Evolutionary conservation across 2,329 filamentous ascomycete genomes (phyloP).

Genomic region (Rutstroemia sp.): DNA sequence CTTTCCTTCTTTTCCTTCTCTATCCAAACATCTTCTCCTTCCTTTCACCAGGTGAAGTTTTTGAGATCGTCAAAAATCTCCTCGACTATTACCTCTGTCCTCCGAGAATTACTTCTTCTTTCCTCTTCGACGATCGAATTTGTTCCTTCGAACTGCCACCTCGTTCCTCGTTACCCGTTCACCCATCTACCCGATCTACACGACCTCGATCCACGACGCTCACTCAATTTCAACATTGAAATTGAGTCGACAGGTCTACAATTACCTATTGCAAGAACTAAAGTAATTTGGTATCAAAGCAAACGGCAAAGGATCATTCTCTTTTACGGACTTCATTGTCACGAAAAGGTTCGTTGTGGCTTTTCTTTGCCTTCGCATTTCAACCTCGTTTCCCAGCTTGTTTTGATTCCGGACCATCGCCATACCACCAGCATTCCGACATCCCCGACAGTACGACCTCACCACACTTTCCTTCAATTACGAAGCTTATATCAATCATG

Average conservation of each 20-base stretch:
- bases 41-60: not conserved
- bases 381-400: not conserved
- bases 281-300: not conserved
- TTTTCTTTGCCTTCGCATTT: not conserved
- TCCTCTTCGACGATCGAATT: not conserved
- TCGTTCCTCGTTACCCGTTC: no score
- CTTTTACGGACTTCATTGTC: slow-evolving; percentile 5
- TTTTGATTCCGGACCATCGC: not conserved
- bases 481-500: not conserved
- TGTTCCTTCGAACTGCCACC: no score
- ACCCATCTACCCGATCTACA: no score
- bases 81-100: not conserved
- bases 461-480: not conserved
- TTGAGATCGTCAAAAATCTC: not conserved
- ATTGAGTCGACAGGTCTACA: not conserved
- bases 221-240: not conserved
- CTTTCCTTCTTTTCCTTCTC: not conserved
- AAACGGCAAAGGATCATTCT: not conserved
- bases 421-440: not conserved
- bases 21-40: not conserved
- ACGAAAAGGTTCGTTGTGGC: slow-evolving; percentile 7
- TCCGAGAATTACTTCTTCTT: not conserved
- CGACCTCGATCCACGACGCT: not conserved
- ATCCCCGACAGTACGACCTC: not conserved
- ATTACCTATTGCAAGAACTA: not conserved